A percentile compares a stretch with the other conserved stretches of the same genome.
phyloP scores from a whole-genome alignment of 2,329 filamentous ascomycete species.

The Hymenoscyphus scutula region DNA sequence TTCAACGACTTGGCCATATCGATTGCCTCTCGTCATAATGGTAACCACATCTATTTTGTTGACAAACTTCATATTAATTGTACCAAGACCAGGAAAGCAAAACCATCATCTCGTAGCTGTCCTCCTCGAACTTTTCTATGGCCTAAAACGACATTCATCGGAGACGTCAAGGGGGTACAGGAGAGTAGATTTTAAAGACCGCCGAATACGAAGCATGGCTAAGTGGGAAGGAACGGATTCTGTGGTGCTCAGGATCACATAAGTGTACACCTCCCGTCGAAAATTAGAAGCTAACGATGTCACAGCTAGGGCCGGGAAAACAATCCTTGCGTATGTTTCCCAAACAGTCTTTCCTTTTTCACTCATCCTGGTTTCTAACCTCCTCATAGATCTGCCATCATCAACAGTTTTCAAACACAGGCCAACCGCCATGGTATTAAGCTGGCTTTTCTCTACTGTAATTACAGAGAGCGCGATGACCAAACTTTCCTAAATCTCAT shows the following conservation, averaged over 20 bases:
- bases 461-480: not conserved
- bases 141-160: not conserved
- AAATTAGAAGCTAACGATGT: not conserved
- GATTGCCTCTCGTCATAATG: not conserved
- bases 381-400: not conserved
- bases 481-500: not conserved
- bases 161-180: constrained; percentile 33
- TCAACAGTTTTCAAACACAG: not conserved
- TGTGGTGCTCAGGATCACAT: constrained; percentile 26
- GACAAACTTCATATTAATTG: too few species aligned
- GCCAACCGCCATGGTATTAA: not conserved
- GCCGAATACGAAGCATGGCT: constrained; percentile 21
- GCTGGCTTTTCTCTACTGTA: not conserved
- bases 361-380: not conserved
- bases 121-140: not conserved
- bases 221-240: constrained; percentile 10
- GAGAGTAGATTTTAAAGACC: constrained; percentile 22
- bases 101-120: not conserved
- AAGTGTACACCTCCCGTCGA: not conserved
- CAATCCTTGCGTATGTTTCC: not conserved
- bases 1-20: not conserved
- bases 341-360: not conserved
- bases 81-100: not conserved
- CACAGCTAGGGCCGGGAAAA: not conserved
- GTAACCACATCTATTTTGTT: not conserved